phyloP scores from a whole-genome alignment of 106 monocot genomes.

The Gastrodia elata region DNA sequence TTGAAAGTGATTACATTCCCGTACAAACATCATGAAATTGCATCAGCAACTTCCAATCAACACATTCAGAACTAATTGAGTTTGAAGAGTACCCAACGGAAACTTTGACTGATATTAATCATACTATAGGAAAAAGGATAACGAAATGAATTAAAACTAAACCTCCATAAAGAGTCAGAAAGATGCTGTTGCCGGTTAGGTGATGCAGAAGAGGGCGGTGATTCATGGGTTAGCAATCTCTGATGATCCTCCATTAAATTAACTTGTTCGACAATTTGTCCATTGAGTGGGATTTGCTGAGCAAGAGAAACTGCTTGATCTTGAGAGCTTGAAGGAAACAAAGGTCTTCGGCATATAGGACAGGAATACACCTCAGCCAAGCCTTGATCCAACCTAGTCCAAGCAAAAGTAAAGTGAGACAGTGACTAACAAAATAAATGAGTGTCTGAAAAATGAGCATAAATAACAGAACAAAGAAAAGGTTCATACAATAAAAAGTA shows the following conservation, averaged over 20 bases:
- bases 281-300: slow-evolving; percentile 14
- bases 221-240: slow-evolving; percentile 17
- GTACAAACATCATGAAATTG: background rate
- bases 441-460: background rate
- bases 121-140: background rate
- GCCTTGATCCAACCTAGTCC: slow-evolving; percentile 86
- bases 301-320: slow-evolving; percentile 17
- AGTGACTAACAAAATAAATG: background rate
- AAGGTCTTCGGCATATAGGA: slow-evolving; percentile 95
- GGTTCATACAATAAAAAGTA: background rate
- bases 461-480: slow-evolving; percentile 3
- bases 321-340: slow-evolving; percentile 36
- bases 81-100: background rate
- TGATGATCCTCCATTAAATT: slow-evolving; percentile 37
- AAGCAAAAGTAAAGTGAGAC: background rate
- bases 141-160: background rate
- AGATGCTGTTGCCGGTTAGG: slow-evolving; percentile 35
- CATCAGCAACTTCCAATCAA: background rate
- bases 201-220: slow-evolving; percentile 21
- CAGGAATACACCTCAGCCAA: slow-evolving; percentile 74
- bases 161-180: slow-evolving; percentile 71
- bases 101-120: background rate
- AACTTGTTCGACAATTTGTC: slow-evolving; percentile 21
- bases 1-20: background rate
- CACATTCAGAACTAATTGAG: background rate